Base-by-base conservation (phyloP, 2,329 filamentous ascomycete species). In the Ophiostoma quercus region DNA sequence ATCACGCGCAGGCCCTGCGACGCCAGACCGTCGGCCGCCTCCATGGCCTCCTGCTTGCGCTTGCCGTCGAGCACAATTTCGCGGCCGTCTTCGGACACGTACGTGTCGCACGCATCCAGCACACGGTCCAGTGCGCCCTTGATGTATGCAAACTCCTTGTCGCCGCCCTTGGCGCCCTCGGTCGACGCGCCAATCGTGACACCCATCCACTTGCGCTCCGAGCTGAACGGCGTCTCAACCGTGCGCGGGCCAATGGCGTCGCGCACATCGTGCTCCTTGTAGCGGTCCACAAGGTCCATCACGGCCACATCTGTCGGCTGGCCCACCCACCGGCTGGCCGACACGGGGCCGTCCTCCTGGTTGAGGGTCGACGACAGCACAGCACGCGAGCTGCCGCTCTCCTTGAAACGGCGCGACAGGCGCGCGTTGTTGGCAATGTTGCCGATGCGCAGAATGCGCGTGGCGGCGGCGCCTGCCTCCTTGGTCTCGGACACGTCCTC, bases 191-290 rank as follows among this genome's bases (percentile, higher is more conserved):
- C 88, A 74, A 97, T 91, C 1, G 93, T 90, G 37, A 97, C 94
- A 43, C 96, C 96, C 96, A 99, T 99, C 94, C 94, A 99, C 79
- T 99, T 99, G 70, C 94, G 87, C 77, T 97, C 93, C 0, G 95
- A 99, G 77, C 94, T 98, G 79, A 99, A 99, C 0, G 95, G 94
- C 0, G 92, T 94, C 78, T 99, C 95, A 62, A 88, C 88, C 41
- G 90, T 87, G 67, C 94, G 90, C 41, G 86, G 85, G n/a, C 93
- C 93, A 69, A 97, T 87, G 11, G 91, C 90, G 66, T 95, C 90
- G 72, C 96, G 89, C 65, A 96, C 88, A 79, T 99, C 95, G 74
- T 96, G 92, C 78, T 97, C 94, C 71, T 91, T 91, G 77, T 96
- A 95, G 32, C 88, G 87, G 80, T 99, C 96, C 43, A 99, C 83